phyloP scores from a whole-genome alignment of 768 basidiomycete species.

The Leccinellum luteum region DNA sequence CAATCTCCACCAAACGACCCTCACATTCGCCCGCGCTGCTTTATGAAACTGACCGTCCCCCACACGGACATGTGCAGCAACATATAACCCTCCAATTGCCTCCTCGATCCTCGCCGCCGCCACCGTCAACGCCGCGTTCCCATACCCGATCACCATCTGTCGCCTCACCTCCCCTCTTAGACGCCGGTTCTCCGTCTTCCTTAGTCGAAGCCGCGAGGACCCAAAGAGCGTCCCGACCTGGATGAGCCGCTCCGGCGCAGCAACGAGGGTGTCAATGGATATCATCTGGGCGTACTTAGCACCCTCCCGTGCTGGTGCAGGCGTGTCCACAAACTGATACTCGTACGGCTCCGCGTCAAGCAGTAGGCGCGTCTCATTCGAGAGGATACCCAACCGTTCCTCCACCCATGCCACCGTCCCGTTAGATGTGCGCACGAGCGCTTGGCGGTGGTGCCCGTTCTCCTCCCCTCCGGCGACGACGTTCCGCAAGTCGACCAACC shows the following conservation, averaged over 20 bases:
- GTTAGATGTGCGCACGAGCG: slow-evolving; percentile 49
- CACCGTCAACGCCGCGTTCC: slow-evolving; percentile 44
- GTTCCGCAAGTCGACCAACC: slow-evolving; percentile 55
- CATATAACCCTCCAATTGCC: slow-evolving; percentile 45
- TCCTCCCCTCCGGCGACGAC: slow-evolving; percentile 22
- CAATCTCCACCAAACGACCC: slow-evolving; percentile 56
- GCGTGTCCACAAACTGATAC: slow-evolving; percentile 23
- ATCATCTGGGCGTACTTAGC: slow-evolving; percentile 10
- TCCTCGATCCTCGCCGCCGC: slow-evolving; percentile 45
- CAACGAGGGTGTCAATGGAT: slow-evolving; percentile 11
- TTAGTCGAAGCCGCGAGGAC: slow-evolving; percentile 62
- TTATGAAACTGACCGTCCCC: slow-evolving; percentile 63
- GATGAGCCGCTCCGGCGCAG: slow-evolving; percentile 45
- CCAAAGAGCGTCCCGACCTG: slow-evolving; percentile 78
- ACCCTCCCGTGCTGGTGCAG: slow-evolving; percentile 4
- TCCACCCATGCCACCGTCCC: slow-evolving; percentile 37
- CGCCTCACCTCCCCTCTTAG: slow-evolving; percentile 49
- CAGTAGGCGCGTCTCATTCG: slow-evolving; percentile 45
- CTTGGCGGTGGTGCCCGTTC: slow-evolving; percentile 26
- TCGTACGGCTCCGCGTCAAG: slow-evolving; percentile 59
- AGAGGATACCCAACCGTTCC: slow-evolving; percentile 23
- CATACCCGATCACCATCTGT: slow-evolving; percentile 56
- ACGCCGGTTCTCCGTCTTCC: slow-evolving; percentile 35
- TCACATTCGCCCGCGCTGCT: slow-evolving; percentile 40
- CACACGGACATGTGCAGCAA: slow-evolving; percentile 66